These are phyloP conservation scores for Ambrosia hybrid DNA, from an alignment of 140 eudicot species.

Conservation along the genomic window DNA sequence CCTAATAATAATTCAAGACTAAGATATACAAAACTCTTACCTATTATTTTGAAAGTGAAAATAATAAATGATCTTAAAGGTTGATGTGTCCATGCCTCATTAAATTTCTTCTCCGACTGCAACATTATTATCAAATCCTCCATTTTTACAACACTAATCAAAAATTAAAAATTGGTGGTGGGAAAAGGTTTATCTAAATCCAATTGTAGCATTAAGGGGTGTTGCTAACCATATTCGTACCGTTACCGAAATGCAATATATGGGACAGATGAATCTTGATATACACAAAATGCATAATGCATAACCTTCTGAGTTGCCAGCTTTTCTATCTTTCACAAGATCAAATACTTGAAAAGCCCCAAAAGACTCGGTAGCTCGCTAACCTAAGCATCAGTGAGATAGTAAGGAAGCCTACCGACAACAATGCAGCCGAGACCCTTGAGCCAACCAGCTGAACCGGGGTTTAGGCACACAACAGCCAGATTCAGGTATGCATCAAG, in stretches of 20 bases:
- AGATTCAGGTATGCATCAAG: constrained; percentile 89
- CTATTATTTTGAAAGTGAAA: too few species aligned
- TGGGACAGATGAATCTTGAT: constrained; percentile 82
- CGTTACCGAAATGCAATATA: constrained; percentile 93
- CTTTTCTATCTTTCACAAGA: constrained; percentile 92
- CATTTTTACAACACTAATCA: too few species aligned
- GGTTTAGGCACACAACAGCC: constrained; percentile 83
- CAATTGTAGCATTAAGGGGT: constrained; percentile 32
- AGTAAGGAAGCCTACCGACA: constrained; percentile 86
- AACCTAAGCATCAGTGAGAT: too few species aligned
- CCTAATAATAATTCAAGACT: too few species aligned
- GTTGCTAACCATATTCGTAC: constrained; percentile 93
- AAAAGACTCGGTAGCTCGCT: too few species aligned
- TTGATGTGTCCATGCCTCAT: too few species aligned
- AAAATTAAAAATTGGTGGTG: too few species aligned
- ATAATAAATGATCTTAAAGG: too few species aligned
- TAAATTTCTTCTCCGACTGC: too few species aligned
- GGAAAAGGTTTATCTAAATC: too few species aligned
- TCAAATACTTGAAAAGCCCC: constrained; percentile 29
- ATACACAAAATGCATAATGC: constrained; percentile 98
- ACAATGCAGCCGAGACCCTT: constrained; percentile 97
- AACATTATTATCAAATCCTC: too few species aligned
- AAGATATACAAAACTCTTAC: too few species aligned
- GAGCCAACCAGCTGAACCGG: constrained; percentile 96
- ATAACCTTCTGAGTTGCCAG: constrained; percentile 97